phyloP scores from a whole-genome alignment of 208 protist genomes.

The Trypanosoma congolense region DNA sequence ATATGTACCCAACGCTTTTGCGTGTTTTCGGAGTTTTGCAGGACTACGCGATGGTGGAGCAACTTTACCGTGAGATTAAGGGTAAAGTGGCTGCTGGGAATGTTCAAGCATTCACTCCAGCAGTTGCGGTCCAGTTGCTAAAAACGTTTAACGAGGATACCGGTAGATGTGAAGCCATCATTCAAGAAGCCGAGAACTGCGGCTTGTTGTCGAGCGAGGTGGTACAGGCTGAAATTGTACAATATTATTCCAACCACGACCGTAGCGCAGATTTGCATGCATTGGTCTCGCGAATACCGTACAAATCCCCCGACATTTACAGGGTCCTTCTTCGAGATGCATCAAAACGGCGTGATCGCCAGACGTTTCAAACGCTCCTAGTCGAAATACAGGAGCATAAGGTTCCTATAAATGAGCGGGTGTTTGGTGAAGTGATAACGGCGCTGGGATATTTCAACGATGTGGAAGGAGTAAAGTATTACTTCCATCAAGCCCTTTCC shows the following conservation, averaged over 20 bases:
- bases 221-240: slow-evolving; percentile 78
- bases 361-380: slow-evolving; percentile 47
- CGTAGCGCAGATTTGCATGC: slow-evolving; percentile 39
- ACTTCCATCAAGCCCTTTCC: slow-evolving; percentile 48
- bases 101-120: slow-evolving; percentile 32
- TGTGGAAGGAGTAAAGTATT: slow-evolving; percentile 47
- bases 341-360: slow-evolving; percentile 45
- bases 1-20: slow-evolving; percentile 84
- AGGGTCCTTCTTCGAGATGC: slow-evolving; percentile 73
- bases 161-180: slow-evolving; percentile 41
- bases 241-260: slow-evolving; percentile 56
- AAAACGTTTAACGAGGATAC: slow-evolving; percentile 45
- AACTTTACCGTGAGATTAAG: slow-evolving; percentile 76
- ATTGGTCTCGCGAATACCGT: slow-evolving; percentile 60
- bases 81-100: slow-evolving; percentile 34
- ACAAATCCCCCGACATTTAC: slow-evolving; percentile 66
- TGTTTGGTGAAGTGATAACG: slow-evolving; percentile 73
- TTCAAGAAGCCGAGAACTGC: slow-evolving; percentile 62
- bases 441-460: slow-evolving; percentile 67
- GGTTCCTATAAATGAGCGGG: slow-evolving; percentile 62
- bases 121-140: slow-evolving; percentile 66
- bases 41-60: slow-evolving; percentile 49
- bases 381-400: slow-evolving; percentile 37
- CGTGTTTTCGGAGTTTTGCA: slow-evolving; percentile 79
- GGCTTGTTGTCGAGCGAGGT: slow-evolving; percentile 57